Conservation (phyloP, 139 green algal species). For the Haematococcus lacustris region DNA sequence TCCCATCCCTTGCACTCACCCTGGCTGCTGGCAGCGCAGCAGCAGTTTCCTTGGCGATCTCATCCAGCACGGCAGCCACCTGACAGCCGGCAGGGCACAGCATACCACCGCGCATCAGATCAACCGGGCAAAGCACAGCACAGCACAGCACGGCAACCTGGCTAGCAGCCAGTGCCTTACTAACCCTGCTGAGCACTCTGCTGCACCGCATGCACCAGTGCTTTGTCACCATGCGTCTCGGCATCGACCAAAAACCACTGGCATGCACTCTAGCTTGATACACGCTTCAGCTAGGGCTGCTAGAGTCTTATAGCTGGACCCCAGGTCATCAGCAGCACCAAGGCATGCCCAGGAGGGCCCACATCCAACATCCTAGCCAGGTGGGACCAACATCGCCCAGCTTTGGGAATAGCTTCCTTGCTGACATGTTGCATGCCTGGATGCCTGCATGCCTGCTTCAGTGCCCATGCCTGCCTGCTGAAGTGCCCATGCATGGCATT, state of each 20-base stretch:
- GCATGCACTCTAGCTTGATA: too few relatives aligned
- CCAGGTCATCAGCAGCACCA: too few relatives aligned
- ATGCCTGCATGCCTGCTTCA: background rate
- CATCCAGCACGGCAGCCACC: constrained; percentile 55
- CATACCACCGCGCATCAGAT: background rate
- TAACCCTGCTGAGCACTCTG: background rate
- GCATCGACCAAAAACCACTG: too few relatives aligned
- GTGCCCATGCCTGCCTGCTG: background rate
- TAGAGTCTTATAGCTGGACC: too few relatives aligned
- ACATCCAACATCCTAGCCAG: too few relatives aligned
- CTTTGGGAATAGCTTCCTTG: background rate
- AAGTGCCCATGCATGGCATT: background rate
- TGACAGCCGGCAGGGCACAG: too few relatives aligned
- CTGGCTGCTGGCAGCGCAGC: constrained; percentile 30
- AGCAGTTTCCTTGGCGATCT: constrained; percentile 37
- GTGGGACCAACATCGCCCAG: too few relatives aligned
- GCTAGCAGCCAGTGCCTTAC: background rate
- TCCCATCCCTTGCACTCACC: constrained; percentile 7
- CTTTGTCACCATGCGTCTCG: background rate
- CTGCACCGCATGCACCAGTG: background rate
- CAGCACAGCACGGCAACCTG: background rate
- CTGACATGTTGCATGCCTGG: background rate
- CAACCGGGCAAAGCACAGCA: background rate
- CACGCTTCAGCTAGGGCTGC: too few relatives aligned
- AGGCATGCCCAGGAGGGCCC: too few relatives aligned